Conservation (phyloP, 768 basidiomycete species). For the Serendipita sp. region DNA sequence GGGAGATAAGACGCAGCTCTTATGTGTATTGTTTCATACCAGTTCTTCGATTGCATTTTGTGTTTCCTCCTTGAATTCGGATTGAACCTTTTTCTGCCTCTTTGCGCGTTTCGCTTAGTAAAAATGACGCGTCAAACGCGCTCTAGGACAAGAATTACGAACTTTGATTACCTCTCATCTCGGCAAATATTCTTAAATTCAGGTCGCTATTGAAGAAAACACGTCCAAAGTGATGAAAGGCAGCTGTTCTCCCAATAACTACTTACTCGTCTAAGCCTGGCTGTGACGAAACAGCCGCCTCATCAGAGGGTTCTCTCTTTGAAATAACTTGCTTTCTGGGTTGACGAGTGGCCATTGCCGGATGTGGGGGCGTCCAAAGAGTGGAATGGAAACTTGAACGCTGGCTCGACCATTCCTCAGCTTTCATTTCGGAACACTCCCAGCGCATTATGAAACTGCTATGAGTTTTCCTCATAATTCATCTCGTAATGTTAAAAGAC, state of each 20-base stretch:
- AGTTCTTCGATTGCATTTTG: background rate
- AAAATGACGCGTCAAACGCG: background rate
- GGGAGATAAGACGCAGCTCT: background rate
- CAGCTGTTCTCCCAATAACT: background rate
- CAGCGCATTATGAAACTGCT: background rate
- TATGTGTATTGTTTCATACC: background rate
- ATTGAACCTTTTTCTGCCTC: background rate
- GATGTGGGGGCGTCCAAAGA: background rate
- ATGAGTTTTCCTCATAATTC: background rate
- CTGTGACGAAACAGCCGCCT: background rate
- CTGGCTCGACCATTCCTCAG: background rate
- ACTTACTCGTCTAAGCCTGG: background rate
- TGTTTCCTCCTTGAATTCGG: background rate
- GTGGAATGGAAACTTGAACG: background rate
- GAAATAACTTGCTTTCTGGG: background rate
- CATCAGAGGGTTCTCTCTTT: background rate
- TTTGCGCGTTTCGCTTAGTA: background rate
- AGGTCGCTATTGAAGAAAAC: background rate
- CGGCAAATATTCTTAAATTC: background rate
- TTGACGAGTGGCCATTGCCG: background rate
- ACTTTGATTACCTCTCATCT: background rate
- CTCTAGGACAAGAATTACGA: background rate
- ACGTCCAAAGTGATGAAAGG: background rate
- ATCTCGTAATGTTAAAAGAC: background rate
- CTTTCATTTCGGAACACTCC: background rate